Evolutionary conservation across 2,329 filamentous ascomycete species (phyloP).

Genomic region (Aspergillus eucalypticola): DNA sequence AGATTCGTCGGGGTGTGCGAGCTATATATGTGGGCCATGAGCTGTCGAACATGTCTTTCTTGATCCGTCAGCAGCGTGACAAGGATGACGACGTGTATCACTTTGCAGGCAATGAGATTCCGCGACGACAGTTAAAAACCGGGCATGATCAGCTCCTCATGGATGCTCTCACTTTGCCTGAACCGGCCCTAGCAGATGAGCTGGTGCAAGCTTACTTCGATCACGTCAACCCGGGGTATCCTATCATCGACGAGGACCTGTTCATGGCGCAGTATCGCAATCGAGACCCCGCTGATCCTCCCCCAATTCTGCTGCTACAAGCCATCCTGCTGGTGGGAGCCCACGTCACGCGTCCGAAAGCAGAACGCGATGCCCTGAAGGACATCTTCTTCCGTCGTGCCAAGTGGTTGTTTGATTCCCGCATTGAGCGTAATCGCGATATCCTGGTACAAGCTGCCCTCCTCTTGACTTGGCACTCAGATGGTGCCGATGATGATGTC

Average conservation of each 20-base stretch:
- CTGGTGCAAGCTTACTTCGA: slow-evolving; percentile 55
- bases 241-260: slow-evolving; percentile 53
- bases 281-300: slow-evolving; percentile 46
- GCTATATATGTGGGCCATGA: slow-evolving; percentile 59
- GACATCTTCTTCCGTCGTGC: slow-evolving; percentile 54
- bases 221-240: slow-evolving; percentile 54
- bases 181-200: slow-evolving; percentile 51
- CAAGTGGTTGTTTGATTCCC: slow-evolving; percentile 55
- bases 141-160: slow-evolving; percentile 48
- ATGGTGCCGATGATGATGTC: slow-evolving; percentile 56
- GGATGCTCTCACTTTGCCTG: slow-evolving; percentile 53
- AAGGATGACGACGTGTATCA: slow-evolving; percentile 46
- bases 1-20: slow-evolving; percentile 52
- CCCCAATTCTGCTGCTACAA: slow-evolving; percentile 53
- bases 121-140: slow-evolving; percentile 43
- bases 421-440: slow-evolving; percentile 56
- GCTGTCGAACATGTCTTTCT: slow-evolving; percentile 58
- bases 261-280: slow-evolving; percentile 55
- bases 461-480: slow-evolving; percentile 58
- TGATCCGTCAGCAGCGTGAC: slow-evolving; percentile 53
- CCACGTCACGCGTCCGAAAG: slow-evolving; percentile 48
- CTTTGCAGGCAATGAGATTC: slow-evolving; percentile 48
- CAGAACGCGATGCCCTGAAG: slow-evolving; percentile 49
- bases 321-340: slow-evolving; percentile 55
- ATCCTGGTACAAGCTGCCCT: slow-evolving; percentile 57